Evolutionary conservation across 108 stramenopile genomes (phyloP).

Genomic region (Skeletonema grethae): DNA sequence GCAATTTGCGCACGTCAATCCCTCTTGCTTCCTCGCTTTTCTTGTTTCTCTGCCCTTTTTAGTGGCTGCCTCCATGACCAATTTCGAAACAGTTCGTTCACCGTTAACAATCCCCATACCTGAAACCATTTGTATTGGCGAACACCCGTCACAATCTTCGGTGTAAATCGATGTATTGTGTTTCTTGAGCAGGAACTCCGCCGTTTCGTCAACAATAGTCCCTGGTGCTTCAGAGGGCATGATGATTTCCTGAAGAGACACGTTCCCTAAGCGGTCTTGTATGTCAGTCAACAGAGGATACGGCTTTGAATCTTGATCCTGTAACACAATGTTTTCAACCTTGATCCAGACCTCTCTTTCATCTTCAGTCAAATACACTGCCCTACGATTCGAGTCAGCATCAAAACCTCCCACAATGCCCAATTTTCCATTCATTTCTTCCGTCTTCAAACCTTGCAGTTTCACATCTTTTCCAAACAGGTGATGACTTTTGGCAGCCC

Average conservation of each 20-base stretch:
- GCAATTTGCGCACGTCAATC: slow-evolving; percentile 4
- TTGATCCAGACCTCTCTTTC: slow-evolving; percentile 33
- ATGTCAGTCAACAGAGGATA: slow-evolving; percentile 21
- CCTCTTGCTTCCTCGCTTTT: slow-evolving; percentile 15
- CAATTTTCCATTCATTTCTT: slow-evolving; percentile 38
- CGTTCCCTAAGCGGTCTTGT: slow-evolving; percentile 30
- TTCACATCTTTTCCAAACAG: slow-evolving; percentile 30
- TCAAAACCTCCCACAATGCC: slow-evolving; percentile 41
- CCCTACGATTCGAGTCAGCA: slow-evolving; percentile 28
- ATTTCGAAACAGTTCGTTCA: not conserved
- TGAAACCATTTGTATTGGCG: slow-evolving; percentile 15
- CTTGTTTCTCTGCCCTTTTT: slow-evolving; percentile 17
- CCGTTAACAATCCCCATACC: not conserved
- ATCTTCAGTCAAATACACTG: slow-evolving; percentile 16
- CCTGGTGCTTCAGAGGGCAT: slow-evolving; percentile 18
- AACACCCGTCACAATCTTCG: slow-evolving; percentile 13
- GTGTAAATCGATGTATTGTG: slow-evolving; percentile 17
- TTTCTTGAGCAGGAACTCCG: slow-evolving; percentile 39
- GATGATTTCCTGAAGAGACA: slow-evolving; percentile 38
- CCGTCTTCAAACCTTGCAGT: slow-evolving; percentile 23
- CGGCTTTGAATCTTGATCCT: not conserved
- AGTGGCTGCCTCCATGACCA: slow-evolving; percentile 14
- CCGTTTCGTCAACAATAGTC: slow-evolving; percentile 33
- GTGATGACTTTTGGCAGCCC: slow-evolving; percentile 28
- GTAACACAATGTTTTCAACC: slow-evolving; percentile 32